phyloP scores from a whole-genome alignment of 495 filamentous ascomycete genomes.

The Trichoderma gamsii region DNA sequence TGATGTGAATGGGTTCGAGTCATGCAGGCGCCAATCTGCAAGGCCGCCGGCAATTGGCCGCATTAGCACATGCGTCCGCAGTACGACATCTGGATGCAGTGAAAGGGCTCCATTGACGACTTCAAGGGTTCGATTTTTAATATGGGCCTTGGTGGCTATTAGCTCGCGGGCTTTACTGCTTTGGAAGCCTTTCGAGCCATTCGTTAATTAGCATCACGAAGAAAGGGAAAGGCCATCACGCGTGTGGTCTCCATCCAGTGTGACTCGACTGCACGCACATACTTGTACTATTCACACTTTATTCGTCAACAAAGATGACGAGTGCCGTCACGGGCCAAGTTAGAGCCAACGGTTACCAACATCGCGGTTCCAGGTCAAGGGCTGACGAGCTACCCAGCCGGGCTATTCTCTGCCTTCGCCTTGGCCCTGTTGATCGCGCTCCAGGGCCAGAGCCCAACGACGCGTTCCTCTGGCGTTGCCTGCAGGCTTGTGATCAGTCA shows the following conservation, averaged over 20 bases:
- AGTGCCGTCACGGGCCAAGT: too few relatives aligned
- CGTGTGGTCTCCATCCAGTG: not conserved
- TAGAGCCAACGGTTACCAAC: too few relatives aligned
- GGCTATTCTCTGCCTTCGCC: not conserved
- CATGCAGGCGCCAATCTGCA: conserved; percentile 11
- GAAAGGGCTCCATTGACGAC: not conserved
- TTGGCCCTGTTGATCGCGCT: not conserved
- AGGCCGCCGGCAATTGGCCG: conserved; percentile 9
- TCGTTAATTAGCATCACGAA: not conserved
- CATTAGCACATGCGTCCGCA: conserved; percentile 14
- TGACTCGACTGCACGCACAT: not conserved
- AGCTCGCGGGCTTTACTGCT: too few relatives aligned
- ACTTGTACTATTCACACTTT: not conserved
- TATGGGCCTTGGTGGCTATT: not conserved
- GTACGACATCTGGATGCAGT: conserved; percentile 6
- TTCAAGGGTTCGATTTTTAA: not conserved
- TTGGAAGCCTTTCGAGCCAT: not conserved
- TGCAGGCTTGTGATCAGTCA: not conserved
- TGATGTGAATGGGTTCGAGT: not conserved
- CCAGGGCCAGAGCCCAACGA: not conserved
- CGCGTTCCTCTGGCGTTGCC: not conserved
- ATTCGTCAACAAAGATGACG: too few relatives aligned
- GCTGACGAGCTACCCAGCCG: too few relatives aligned
- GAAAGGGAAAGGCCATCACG: not conserved
- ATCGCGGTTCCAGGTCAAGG: too few relatives aligned